phyloP scores from a whole-genome alignment of 192 early-diverging fungal genomes.

The Lunasporangiospora selenospora region DNA sequence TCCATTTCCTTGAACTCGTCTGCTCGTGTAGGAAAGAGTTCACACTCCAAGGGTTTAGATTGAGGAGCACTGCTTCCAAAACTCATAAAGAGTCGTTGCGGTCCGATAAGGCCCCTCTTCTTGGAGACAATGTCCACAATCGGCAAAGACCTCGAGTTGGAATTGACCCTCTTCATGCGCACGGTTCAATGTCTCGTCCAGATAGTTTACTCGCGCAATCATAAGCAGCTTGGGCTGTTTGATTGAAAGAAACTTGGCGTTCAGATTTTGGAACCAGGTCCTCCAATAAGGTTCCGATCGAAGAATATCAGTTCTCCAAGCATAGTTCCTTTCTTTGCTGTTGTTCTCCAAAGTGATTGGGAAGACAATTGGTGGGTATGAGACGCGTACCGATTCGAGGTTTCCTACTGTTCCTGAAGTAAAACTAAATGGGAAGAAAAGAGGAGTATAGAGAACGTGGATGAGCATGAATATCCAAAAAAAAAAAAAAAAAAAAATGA shows the following conservation, averaged over 20 bases:
- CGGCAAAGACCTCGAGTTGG: not conserved
- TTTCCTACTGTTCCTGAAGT: constrained; percentile 16
- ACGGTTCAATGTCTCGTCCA: constrained; percentile 8
- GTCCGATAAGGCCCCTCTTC: constrained; percentile 20
- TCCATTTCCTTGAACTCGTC: no score
- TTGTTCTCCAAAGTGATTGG: no score
- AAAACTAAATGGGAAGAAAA: constrained; percentile 4
- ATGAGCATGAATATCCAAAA: no score
- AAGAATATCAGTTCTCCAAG: constrained; percentile 18
- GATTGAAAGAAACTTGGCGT: constrained; percentile 12
- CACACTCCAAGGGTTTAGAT: no score
- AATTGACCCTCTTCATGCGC: constrained; percentile 11
- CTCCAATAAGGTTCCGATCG: not conserved
- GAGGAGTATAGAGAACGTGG: no score
- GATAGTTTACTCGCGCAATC: not conserved
- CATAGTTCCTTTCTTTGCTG: constrained; percentile 5
- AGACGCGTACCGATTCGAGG: constrained; percentile 11
- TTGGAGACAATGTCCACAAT: constrained; percentile 13
- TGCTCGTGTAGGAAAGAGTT: no score
- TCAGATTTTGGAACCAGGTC: constrained; percentile 16
- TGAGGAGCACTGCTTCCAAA: constrained; percentile 24
- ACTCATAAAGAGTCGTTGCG: not conserved
- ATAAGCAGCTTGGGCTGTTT: constrained; percentile 5
- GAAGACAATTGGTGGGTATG: constrained; percentile 22
- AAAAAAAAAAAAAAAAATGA: no score